A percentile compares a stretch with the other conserved stretches of the same genome.
Evolutionary conservation across 2,329 filamentous ascomycete species (phyloP).

Genomic region (Mycosphaerelloides madeirae): DNA sequence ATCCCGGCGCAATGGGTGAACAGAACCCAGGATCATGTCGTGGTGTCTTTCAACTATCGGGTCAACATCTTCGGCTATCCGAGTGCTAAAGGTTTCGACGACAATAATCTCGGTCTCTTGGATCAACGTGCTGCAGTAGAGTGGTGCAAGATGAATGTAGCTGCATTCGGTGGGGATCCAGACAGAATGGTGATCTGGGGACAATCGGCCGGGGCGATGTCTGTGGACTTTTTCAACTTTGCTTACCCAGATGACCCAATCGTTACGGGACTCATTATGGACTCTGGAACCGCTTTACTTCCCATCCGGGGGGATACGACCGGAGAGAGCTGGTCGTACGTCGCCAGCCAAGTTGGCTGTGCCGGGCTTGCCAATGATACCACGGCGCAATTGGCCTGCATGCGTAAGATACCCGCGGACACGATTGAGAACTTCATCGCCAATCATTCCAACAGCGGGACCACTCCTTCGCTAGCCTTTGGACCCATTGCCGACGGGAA

Average conservation of each 20-base stretch:
- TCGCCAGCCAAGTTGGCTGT: conserved; percentile 18
- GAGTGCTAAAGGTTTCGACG: conserved; percentile 28
- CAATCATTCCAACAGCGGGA: conserved; percentile 14
- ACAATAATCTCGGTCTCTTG: conserved; percentile 46
- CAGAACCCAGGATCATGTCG: conserved; percentile 31
- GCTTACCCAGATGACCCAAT: conserved; percentile 36
- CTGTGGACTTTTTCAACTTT: conserved; percentile 31
- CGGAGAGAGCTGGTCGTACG: conserved; percentile 24
- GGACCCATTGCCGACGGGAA: conserved; percentile 23
- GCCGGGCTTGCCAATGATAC: conserved; percentile 45
- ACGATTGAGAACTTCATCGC: conserved; percentile 15
- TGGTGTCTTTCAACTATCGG: conserved; percentile 43
- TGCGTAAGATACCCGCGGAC: conserved; percentile 13
- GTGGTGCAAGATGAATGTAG: conserved; percentile 50
- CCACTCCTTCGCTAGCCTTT: conserved; percentile 27
- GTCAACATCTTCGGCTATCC: conserved; percentile 43
- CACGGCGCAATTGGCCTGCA: conserved; percentile 10
- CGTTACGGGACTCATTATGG: conserved; percentile 35
- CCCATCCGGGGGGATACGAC: conserved; percentile 7
- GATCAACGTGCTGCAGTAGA: conserved; percentile 52
- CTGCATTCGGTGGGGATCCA: conserved; percentile 46
- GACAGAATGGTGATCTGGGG: conserved; percentile 25
- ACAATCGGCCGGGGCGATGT: conserved; percentile 25
- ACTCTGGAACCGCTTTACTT: conserved; percentile 36
- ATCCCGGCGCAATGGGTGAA: conserved; percentile 43